These are phyloP conservation scores for Vigna angularis DNA, from an alignment of 306 rosid genomes.

Conservation along the genomic window DNA sequence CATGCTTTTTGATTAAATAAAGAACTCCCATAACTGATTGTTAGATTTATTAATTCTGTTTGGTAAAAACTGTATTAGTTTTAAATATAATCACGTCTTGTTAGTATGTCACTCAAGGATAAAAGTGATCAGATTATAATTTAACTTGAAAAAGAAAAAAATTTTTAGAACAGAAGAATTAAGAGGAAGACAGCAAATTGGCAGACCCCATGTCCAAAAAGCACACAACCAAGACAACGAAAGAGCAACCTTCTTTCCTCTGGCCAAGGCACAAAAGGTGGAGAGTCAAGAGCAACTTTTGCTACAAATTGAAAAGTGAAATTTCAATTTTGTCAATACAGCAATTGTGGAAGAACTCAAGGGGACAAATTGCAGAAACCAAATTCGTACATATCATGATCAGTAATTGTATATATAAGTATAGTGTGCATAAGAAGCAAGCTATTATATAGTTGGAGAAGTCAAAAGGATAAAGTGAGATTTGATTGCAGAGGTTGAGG, in stretches of 20 bases:
- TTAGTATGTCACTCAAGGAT: neutral
- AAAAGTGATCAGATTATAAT: too few species aligned
- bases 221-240: constrained; percentile 45
- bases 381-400: constrained; percentile 29
- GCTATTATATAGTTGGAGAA: constrained; percentile 15
- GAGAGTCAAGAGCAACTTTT: constrained; percentile 27
- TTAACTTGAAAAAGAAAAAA: too few species aligned
- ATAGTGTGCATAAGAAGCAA: constrained; percentile 32
- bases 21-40: neutral
- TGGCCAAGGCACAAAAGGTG: constrained; percentile 48
- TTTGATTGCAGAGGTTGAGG: constrained; percentile 42
- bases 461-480: constrained; percentile 51
- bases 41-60: neutral
- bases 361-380: neutral
- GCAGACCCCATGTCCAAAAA: constrained; percentile 48
- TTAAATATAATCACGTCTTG: neutral
- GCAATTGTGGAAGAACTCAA: neutral
- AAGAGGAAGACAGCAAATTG: constrained; percentile 27
- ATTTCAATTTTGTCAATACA: constrained; percentile 20
- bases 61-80: neutral
- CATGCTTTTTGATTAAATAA: neutral
- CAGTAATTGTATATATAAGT: constrained; percentile 17
- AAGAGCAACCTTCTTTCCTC: constrained; percentile 45
- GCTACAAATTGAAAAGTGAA: neutral
- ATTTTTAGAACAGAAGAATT: neutral